Conservation (phyloP, 1,284 basidiomycete genomes). For the Sanghuangporus weigelae region DNA sequence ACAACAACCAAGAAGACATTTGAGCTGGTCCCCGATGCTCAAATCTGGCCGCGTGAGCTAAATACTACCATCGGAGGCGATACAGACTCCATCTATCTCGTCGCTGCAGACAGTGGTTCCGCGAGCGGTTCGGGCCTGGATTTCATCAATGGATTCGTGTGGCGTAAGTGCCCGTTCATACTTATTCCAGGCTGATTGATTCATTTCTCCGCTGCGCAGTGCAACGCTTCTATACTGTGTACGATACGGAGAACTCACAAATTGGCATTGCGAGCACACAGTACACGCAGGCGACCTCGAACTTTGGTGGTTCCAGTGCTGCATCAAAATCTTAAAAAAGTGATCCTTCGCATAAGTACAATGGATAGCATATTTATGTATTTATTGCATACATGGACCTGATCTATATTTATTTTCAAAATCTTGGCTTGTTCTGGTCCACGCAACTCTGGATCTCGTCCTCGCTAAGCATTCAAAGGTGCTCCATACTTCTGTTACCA, state of each 20-base stretch:
- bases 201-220: conserved; percentile 22
- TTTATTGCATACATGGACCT: no score
- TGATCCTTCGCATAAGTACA: no score
- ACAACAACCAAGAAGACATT: conserved; percentile 23
- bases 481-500: no score
- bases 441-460: no score
- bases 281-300: conserved; percentile 32
- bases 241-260: conserved; percentile 46
- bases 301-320: not conserved
- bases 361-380: no score
- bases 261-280: conserved; percentile 42
- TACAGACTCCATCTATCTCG: conserved; percentile 45
- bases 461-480: no score
- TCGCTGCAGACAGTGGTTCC: conserved; percentile 37
- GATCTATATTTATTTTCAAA: no score
- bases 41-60: conserved; percentile 52
- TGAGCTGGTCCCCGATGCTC: conserved; percentile 50
- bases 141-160: conserved; percentile 27
- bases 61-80: conserved; percentile 48
- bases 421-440: no score
- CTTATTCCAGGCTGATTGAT: not conserved
- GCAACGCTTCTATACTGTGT: conserved; percentile 62
- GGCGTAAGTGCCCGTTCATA: not conserved
- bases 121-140: conserved; percentile 34
- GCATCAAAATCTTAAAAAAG: no score